Conservation (phyloP, 768 basidiomycete species). For the Trametopsis cervina region DNA sequence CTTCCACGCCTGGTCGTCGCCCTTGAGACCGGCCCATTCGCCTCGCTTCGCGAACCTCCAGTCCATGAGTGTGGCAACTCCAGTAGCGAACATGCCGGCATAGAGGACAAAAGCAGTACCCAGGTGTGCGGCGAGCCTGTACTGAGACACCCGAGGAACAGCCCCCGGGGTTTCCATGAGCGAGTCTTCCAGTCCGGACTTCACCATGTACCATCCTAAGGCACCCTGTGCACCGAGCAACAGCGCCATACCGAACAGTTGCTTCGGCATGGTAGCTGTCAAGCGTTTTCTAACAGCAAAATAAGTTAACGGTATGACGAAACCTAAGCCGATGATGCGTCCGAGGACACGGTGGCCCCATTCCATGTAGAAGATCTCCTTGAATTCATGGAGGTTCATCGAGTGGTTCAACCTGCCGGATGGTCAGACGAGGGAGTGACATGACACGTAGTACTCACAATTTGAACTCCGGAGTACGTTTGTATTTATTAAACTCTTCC, state of each 20-base stretch:
- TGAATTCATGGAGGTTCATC: constrained; percentile 86
- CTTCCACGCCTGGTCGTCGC: constrained; percentile 32
- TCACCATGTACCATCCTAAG: constrained; percentile 99
- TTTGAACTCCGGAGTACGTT: constrained; percentile 90
- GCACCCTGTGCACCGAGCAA: constrained; percentile 89
- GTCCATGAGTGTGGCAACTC: constrained; percentile 69
- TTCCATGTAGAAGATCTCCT: constrained; percentile 97
- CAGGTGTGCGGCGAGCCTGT: constrained; percentile 91
- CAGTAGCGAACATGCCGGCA: constrained; percentile 83
- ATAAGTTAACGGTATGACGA: constrained; percentile 80
- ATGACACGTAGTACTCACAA: constrained; percentile 48
- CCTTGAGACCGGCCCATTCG: constrained; percentile 48
- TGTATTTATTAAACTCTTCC: constrained; percentile 90
- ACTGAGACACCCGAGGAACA: constrained; percentile 94
- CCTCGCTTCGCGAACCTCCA: constrained; percentile 60
- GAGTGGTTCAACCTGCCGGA: constrained; percentile 75
- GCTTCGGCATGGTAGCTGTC: constrained; percentile 49
- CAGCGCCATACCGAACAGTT: constrained; percentile 63
- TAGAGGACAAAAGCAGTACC: constrained; percentile 91
- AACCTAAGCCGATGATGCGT: constrained; percentile 75
- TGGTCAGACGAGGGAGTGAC: neutral
- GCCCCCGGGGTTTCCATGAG: constrained; percentile 74
- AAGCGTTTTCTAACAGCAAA: constrained; percentile 70
- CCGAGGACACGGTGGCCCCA: constrained; percentile 95
- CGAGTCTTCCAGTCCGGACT: constrained; percentile 85